phyloP scores from a whole-genome alignment of 352 stramenopile species.

The Phytophthora europaea region DNA sequence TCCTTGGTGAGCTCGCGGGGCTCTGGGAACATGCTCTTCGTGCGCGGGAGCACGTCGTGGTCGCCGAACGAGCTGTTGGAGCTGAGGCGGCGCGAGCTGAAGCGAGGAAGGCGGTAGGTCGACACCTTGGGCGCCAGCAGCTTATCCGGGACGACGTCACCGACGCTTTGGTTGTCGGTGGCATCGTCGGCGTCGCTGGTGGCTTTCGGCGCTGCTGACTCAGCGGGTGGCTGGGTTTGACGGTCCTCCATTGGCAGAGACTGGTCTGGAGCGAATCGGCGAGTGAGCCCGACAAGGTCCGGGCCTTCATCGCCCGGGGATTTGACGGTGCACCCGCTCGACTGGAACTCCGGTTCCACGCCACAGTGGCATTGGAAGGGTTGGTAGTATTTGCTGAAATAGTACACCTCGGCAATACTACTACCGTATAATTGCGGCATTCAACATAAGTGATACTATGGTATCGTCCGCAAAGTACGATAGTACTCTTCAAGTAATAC shows the following conservation, averaged over 20 bases:
- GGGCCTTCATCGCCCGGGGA: slow-evolving; percentile 2
- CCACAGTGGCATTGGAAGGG: too few species aligned
- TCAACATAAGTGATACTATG: too few species aligned
- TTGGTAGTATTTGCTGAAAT: too few species aligned
- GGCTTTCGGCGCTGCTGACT: too few species aligned
- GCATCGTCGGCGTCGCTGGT: not conserved
- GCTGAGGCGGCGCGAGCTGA: slow-evolving; percentile 38
- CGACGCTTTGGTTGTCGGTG: slow-evolving; percentile 24
- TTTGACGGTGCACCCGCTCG: slow-evolving; percentile 5
- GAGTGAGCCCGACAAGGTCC: slow-evolving; percentile 9
- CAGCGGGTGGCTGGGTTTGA: slow-evolving; percentile 2
- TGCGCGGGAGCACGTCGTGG: slow-evolving; percentile 21
- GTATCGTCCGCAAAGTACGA: too few species aligned
- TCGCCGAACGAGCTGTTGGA: slow-evolving; percentile 26
- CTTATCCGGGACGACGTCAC: slow-evolving; percentile 24
- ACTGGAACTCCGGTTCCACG: too few species aligned
- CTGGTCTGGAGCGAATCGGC: not conserved
- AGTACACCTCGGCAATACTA: too few species aligned
- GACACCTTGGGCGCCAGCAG: slow-evolving; percentile 16
- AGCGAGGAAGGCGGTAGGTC: slow-evolving; percentile 42
- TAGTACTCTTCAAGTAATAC: too few species aligned
- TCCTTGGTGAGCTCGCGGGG: slow-evolving; percentile 38
- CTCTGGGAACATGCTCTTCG: slow-evolving; percentile 47
- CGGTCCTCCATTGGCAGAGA: slow-evolving; percentile 6
- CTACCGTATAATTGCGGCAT: too few species aligned